These are phyloP conservation scores for Eragrostis nindensis DNA, from an alignment of 176 grass and related monocot genomes.

Conservation along the genomic window DNA sequence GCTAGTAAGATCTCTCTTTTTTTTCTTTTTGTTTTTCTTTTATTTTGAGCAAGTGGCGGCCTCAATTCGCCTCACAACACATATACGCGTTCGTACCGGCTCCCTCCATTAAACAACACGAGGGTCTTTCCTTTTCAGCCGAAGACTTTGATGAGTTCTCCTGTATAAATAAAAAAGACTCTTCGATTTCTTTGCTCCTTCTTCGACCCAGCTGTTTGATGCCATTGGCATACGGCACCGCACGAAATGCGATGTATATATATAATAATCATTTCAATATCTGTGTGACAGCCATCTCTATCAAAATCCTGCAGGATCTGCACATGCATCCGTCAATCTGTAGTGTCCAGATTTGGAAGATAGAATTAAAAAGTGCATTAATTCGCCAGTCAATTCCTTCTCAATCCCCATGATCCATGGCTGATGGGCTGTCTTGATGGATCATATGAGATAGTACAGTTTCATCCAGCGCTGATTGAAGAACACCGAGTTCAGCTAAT, in stretches of 20 bases:
- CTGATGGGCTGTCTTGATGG: not conserved
- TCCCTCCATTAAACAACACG: not conserved
- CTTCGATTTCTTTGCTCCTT: not conserved
- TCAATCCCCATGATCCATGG: not conserved
- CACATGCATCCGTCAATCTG: too few relatives aligned
- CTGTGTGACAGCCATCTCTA: too few relatives aligned
- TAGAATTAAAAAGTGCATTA: slow-evolving; percentile 27
- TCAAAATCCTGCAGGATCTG: too few relatives aligned
- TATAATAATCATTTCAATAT: too few relatives aligned
- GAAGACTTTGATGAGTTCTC: not conserved
- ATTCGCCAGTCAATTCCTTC: not conserved
- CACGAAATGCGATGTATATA: too few relatives aligned
- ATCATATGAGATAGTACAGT: not conserved
- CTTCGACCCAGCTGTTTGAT: not conserved
- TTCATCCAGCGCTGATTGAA: not conserved
- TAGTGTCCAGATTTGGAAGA: not conserved
- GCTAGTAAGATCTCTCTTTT: too few relatives aligned
- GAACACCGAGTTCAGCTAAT: not conserved
- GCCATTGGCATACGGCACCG: not conserved
- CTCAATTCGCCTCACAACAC: not conserved
- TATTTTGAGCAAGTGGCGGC: not conserved
- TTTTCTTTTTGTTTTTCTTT: too few relatives aligned
- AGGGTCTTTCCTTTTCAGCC: not conserved
- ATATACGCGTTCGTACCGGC: not conserved
- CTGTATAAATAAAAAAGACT: not conserved